Evolutionary conservation across 768 basidiomycete species (phyloP), one percentile per base, ranked within the genome.

Genomic region (Pleurotus ostreatus): DNA sequence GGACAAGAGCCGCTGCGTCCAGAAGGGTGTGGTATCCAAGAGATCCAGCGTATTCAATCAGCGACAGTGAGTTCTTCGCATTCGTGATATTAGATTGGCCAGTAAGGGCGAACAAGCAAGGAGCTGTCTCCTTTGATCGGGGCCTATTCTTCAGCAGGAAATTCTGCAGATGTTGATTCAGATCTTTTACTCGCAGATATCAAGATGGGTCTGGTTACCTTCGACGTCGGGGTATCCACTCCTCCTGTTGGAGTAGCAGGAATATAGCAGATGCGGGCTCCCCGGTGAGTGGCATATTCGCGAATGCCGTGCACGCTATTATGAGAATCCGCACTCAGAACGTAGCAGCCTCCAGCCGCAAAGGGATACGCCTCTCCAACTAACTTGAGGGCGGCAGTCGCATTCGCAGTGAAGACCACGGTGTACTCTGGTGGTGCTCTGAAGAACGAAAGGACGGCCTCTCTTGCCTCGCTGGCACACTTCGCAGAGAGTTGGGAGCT

Each of bases 291-390:
- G 0, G 89, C 89, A 63, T 82, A 93, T 69, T 88, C 78, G 43
- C 91, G 79, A 57, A 92, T 87, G 7, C 90, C 90, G 61, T 92
- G 86, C 16, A 92, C 84, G 59, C 88, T 91, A 63, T 92, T 92
- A 67, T 94, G 92, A 5, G 88, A 86, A 69, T 94, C 91, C 13
- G 79, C 77, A 16, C 86, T 81, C 55, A 93, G 82, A 49, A 93
- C 78, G 63, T 84, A 85, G 46, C 68, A 70, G 49, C 84, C 80
- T n/a, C 75, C 78, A 39, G 71, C 71, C 3, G 65, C 68, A 63
- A 92, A 93, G 0, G 87, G 88, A 62, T 84, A 94, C 0, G 89
- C 76, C 68, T 94, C 91, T 34, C 90, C 92, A 40, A 93, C 79
- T 30, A 94, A 78, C 64, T 92, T 92, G 62, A 94, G 74, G 0